phyloP scores from a whole-genome alignment of 129 eudicot genomes.

The Helichrysum umbraculigerum region DNA sequence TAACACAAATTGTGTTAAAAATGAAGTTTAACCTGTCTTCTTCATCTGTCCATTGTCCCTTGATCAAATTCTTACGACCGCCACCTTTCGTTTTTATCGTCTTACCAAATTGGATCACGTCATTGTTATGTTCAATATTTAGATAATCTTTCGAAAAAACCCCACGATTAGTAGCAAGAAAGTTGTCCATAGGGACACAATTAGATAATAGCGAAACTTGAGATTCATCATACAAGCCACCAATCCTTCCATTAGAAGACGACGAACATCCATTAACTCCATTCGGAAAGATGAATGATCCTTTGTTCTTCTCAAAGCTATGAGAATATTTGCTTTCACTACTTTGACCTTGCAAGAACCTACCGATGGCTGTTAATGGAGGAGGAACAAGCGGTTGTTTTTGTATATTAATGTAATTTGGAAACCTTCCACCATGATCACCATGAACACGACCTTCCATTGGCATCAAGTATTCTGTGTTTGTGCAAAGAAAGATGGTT shows the following conservation, averaged over 20 bases:
- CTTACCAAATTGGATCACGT: conserved; percentile 16
- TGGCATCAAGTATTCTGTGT: conserved; percentile 20
- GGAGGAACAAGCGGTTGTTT: conserved; percentile 32
- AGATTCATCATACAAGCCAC: conserved; percentile 22
- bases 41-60: conserved; percentile 75
- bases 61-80: conserved; percentile 42
- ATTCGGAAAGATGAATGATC: conserved; percentile 8
- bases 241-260: conserved; percentile 6
- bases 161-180: conserved; percentile 18
- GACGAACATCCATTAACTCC: conserved; percentile 32
- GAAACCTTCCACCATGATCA: conserved; percentile 23
- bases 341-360: conserved; percentile 59
- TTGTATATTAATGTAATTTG: conserved; percentile 28
- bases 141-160: conserved; percentile 25
- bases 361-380: conserved; percentile 59
- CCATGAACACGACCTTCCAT: conserved; percentile 46
- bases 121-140: conserved; percentile 24
- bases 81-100: conserved; percentile 34
- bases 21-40: conserved; percentile 54
- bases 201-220: conserved; percentile 28
- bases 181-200: conserved; percentile 20
- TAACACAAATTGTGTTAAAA: not conserved
- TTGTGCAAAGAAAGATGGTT: conserved; percentile 23
- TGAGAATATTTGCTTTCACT: conserved; percentile 34
- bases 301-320: conserved; percentile 32